A percentile compares a stretch with the other conserved stretches of the same genome.
phyloP scores from a whole-genome alignment of 2,329 filamentous ascomycete species.

The Talaromyces sp. region DNA sequence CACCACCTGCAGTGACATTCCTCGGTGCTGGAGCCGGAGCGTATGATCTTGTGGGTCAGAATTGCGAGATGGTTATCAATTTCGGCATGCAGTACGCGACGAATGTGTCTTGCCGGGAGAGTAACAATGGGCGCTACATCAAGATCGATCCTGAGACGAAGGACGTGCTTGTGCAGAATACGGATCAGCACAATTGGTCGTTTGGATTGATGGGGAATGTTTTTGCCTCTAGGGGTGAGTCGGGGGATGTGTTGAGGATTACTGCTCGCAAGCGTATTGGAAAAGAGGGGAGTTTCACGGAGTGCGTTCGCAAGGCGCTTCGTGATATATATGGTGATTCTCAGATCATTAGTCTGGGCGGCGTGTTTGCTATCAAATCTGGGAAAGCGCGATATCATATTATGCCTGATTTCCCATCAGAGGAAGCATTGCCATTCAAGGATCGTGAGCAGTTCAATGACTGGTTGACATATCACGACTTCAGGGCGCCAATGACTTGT shows the following conservation, averaged over 20 bases:
- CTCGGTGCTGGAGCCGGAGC: neutral
- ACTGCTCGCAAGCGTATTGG: neutral
- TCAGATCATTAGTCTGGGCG: neutral
- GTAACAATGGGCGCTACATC: neutral
- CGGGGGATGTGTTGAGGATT: neutral
- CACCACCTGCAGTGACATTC: neutral
- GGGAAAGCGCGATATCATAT: neutral
- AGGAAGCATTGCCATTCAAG: neutral
- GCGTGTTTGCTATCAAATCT: neutral
- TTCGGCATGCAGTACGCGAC: neutral
- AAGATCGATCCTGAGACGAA: neutral
- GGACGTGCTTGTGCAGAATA: neutral
- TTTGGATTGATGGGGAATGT: neutral
- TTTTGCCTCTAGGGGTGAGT: neutral
- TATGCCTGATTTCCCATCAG: neutral
- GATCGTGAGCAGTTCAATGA: slow-evolving; percentile 43
- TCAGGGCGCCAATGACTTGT: slow-evolving; percentile 38
- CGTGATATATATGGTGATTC: neutral
- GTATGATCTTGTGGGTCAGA: neutral
- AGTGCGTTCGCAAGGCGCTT: neutral
- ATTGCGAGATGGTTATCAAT: neutral
- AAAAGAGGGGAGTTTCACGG: neutral
- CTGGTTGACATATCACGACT: slow-evolving; percentile 44
- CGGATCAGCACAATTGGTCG: neutral
- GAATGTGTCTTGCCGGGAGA: neutral